phyloP scores from a whole-genome alignment of 2,329 filamentous ascomycete species.

The Stemphylium vesicarium region DNA sequence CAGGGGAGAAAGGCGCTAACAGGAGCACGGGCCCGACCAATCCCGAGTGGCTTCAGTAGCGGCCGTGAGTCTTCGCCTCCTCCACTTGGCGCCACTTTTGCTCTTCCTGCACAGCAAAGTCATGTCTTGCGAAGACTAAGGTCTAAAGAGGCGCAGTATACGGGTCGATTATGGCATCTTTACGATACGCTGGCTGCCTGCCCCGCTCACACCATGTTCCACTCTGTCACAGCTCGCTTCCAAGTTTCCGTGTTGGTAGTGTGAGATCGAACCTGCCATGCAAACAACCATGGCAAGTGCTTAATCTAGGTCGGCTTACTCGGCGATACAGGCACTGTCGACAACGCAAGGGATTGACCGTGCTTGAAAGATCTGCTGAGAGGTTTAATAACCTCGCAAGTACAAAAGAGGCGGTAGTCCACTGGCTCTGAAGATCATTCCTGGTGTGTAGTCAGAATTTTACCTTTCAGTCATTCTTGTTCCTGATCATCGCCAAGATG shows the following conservation, averaged over 20 bases:
- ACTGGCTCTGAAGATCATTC: constrained; percentile 8
- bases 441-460: constrained; percentile 1
- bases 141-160: constrained; percentile 20
- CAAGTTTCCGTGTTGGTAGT: constrained; percentile 14
- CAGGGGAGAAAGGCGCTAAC: constrained; percentile 16
- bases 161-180: constrained; percentile 10
- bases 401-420: constrained; percentile 32
- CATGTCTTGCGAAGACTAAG: not conserved
- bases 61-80: constrained; percentile 17
- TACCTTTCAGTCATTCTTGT: constrained; percentile 8
- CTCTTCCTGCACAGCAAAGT: constrained; percentile 4
- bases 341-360: constrained; percentile 15
- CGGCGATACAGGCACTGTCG: constrained; percentile 3
- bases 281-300: constrained; percentile 21
- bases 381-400: constrained; percentile 7
- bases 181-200: constrained; percentile 23
- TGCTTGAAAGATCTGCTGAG: constrained; percentile 13
- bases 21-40: constrained; percentile 8
- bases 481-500: constrained; percentile 18
- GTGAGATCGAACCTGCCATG: constrained; percentile 16
- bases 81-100: constrained; percentile 10
- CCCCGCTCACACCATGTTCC: constrained; percentile 18
- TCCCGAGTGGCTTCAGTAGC: constrained; percentile 25
- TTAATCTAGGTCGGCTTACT: constrained; percentile 9
- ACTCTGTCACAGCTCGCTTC: constrained; percentile 25